Evolutionary conservation across 2,329 filamentous ascomycete genomes (phyloP), one percentile per base, ranked within the genome.

Genomic region (Alternaria panax): DNA sequence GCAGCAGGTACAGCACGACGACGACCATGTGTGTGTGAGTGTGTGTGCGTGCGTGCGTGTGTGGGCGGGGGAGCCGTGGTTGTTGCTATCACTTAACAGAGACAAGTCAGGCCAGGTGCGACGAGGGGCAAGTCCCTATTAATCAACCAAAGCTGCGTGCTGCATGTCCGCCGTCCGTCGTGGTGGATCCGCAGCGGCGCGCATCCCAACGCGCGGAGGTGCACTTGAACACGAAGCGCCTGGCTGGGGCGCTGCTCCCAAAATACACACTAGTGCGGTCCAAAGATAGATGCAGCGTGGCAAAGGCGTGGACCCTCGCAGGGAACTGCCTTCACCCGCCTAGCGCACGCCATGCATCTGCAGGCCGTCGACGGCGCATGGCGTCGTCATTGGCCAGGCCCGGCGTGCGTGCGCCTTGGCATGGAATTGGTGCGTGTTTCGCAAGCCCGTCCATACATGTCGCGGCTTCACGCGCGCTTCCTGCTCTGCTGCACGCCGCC

Each of bases 211-310:
- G 55, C 55, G 55, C 48, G 48, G 48, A 57, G 48, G 48, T 34
- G 25, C 24, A 42, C 42, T 36, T 51, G 56, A 25, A 57, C 52
- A 59, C 57, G 57, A 57, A 60, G 57, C 57, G 57, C 57, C 47
- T 57, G 53, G 57, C 52, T 41, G 52, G 57, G 53, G 52, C 42
- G 18, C 30, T 47, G 43, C 22, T 60, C 57, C 57, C 57, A 59
- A 59, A 59, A 59, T 59, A 59, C 57, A 16, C 41, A 45, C 51
- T 47, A 42, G 34, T n/a, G 30, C 22, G 12, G 4, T 60, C 57
- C 57, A 60, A 60, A 60, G 57, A 60, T 60, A 60, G 57, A 57
- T 54, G 41, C 40, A 41, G 52, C 25, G 57, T 60, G 57, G 57
- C 53, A 45, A 60, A 41, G 34, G 27, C 20, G 46, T 43, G 30